Base-by-base conservation (phyloP, 148 eudicot species). In the Fallopia convolvulus region DNA sequence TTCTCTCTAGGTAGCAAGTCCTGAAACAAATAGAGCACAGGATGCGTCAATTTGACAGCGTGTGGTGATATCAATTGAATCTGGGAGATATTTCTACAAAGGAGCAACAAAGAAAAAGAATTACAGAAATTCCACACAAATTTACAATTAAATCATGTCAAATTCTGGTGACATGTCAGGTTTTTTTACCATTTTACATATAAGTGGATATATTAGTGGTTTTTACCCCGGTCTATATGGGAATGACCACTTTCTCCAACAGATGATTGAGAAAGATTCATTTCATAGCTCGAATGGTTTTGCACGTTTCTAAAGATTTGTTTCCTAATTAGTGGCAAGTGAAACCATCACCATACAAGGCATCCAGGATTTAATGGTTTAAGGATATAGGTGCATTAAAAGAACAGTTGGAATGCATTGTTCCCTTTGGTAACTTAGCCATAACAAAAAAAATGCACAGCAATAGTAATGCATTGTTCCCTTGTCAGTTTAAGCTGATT, bases 1-100 rank as follows among this genome's bases (percentile, higher is more conserved):
- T 66, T 68, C 72, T 39, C 72, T 68, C 72, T 68, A 68, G 41
- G 72, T 68, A 68, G 72, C 72, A 68, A 36, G 46, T 68, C 72
- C 72, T 68, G 72, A 68, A 68, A 68, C 44, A 68, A 36, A 68
- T 23, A 36, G 10, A 61, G 68, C 6, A 61, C 11, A 26, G 3
- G 7, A 68, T 6, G 72, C 2, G 46, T 68, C 36, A 68, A 68
- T 36, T 66, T 39, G 21, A 68, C 71, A 65, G 71, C 71, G 33
- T 32, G 18, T 65, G n/a, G 41, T 2, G 33, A 14, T 65, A 2
- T 32, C 13, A 9, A 58, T 1, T 61, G 70, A 61, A 61, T 12
- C 66, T 8, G 66, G 14, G n/a, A 52, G n/a, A 11, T n/a, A 2
- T 58, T 58, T 21, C 30, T 9, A 58, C 65, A 7, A 32, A 65